phyloP scores from a whole-genome alignment of 1,284 basidiomycete species.

The Afroboletus lepidellus region DNA sequence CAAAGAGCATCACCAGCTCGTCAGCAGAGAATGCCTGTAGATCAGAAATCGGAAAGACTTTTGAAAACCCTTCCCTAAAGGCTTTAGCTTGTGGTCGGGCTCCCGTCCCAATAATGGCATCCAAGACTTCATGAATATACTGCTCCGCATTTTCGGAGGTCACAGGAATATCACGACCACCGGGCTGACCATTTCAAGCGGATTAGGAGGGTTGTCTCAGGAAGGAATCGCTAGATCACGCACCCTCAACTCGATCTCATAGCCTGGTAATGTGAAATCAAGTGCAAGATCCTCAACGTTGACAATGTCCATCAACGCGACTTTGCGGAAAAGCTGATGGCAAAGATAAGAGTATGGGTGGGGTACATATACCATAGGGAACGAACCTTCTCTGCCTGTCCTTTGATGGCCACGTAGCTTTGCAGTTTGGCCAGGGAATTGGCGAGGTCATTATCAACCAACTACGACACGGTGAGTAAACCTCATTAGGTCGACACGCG shows the following conservation, averaged over 20 bases:
- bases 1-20: slow-evolving; percentile 91
- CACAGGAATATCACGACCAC: slow-evolving; percentile 78
- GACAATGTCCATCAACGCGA: slow-evolving; percentile 57
- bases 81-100: slow-evolving; percentile 75
- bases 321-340: slow-evolving; percentile 52
- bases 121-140: slow-evolving; percentile 81
- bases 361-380: slow-evolving; percentile 2
- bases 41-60: slow-evolving; percentile 91
- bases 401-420: slow-evolving; percentile 45
- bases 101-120: slow-evolving; percentile 80
- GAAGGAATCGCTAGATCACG: slow-evolving; percentile 21
- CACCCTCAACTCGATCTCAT: slow-evolving; percentile 86
- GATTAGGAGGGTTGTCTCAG: not conserved
- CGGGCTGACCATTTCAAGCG: slow-evolving; percentile 46
- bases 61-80: slow-evolving; percentile 88
- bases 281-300: slow-evolving; percentile 85
- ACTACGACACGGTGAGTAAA: slow-evolving; percentile 39
- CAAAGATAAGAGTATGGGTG: not conserved
- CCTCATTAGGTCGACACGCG: not conserved
- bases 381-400: slow-evolving; percentile 54
- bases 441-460: slow-evolving; percentile 83
- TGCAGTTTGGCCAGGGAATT: slow-evolving; percentile 84
- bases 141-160: slow-evolving; percentile 85
- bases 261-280: slow-evolving; percentile 96
- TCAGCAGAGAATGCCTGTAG: slow-evolving; percentile 91